Evolutionary conservation across 139 green algal genomes (phyloP), one percentile per base, ranked within the genome.

Genomic region (Diplosphaera chodatii): DNA sequence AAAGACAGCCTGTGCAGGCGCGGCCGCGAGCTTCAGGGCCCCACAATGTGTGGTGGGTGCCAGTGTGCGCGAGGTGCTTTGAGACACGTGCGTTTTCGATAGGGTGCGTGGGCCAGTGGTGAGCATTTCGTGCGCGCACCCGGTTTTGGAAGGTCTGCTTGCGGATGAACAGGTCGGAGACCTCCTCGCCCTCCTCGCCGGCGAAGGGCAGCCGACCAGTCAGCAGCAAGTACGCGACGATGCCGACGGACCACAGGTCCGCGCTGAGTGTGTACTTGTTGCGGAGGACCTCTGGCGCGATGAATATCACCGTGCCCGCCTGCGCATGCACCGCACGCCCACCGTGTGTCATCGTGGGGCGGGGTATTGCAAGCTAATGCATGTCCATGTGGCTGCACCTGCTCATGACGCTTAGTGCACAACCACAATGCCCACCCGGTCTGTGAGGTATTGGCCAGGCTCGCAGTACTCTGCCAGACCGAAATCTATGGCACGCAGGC

Each of bases 401-500:
- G n/a, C n/a, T n/a, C n/a, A n/a, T n/a, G n/a, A n/a, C n/a, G n/a
- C n/a, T n/a, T n/a, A n/a, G n/a, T n/a, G n/a, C n/a, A n/a, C 20
- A 33, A n/a, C 8, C 37, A 48, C 10, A 6, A 25, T 29, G 68
- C 55, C 55, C 63, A 66, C 66, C 40, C 34, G 73, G 66, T 78
- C 68, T 25, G 21, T 64, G 29, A 85, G 64, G 55, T 67, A 77
- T 69, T 86, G 68, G 0, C 75, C 84, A 0, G 78, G 80, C 67
- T 70, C 74, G 74, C 83, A 92, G 78, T 86, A 91, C 48, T 82
- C 64, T 0, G 86, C 84, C 29, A 90, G 70, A 1, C 88, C 88
- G 83, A 95, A 95, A 74, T 95, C 88, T 27, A 92, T 89, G 32
- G 80, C 84, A 72, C 93, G 92, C 20, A 95, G 77, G 0, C 83